These are phyloP conservation scores for Tarenaya hassleriana DNA, from an alignment of 345 rosid genomes.

Conservation along the genomic window DNA sequence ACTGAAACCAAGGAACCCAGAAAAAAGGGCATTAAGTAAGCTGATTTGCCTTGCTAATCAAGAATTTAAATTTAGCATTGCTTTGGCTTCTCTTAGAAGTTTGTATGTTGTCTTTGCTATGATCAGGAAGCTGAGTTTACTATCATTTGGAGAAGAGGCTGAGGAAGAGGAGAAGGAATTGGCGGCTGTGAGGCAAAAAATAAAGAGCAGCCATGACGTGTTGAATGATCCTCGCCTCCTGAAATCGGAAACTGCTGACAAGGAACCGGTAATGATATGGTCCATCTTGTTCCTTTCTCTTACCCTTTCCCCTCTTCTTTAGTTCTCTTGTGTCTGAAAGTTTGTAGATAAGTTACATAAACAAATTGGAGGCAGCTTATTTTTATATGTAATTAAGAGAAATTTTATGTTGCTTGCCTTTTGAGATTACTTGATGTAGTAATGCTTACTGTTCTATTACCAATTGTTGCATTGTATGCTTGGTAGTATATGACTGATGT, in stretches of 20 bases:
- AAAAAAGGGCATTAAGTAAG: slow-evolving; percentile 80
- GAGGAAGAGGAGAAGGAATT: slow-evolving; percentile 93
- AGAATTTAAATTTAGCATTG: slow-evolving; percentile 15
- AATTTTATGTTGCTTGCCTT: background rate
- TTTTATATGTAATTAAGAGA: slow-evolving; percentile 3
- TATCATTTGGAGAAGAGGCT: slow-evolving; percentile 97
- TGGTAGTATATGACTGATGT: slow-evolving; percentile 5
- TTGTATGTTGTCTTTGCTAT: slow-evolving; percentile 24
- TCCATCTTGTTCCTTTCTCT: background rate
- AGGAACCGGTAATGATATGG: slow-evolving; percentile 41
- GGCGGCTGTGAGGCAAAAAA: slow-evolving; percentile 62
- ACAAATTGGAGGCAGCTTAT: background rate
- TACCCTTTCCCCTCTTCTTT: background rate
- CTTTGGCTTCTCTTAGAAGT: slow-evolving; percentile 18
- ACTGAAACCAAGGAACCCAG: slow-evolving; percentile 47
- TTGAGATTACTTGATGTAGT: slow-evolving; percentile 12
- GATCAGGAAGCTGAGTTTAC: slow-evolving; percentile 78
- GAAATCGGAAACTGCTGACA: slow-evolving; percentile 40
- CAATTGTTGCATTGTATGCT: slow-evolving; percentile 10
- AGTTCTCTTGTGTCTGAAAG: slow-evolving; percentile 3
- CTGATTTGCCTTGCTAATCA: background rate
- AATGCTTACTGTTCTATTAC: background rate
- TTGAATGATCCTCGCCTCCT: slow-evolving; percentile 89
- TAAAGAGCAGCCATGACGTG: slow-evolving; percentile 94
- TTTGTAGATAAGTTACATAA: slow-evolving; percentile 5